A percentile compares a stretch with the other conserved stretches of the same genome.
Evolutionary conservation across 2,329 filamentous ascomycete species (phyloP).

Genomic region (Ceratocystis diversiconidia): DNA sequence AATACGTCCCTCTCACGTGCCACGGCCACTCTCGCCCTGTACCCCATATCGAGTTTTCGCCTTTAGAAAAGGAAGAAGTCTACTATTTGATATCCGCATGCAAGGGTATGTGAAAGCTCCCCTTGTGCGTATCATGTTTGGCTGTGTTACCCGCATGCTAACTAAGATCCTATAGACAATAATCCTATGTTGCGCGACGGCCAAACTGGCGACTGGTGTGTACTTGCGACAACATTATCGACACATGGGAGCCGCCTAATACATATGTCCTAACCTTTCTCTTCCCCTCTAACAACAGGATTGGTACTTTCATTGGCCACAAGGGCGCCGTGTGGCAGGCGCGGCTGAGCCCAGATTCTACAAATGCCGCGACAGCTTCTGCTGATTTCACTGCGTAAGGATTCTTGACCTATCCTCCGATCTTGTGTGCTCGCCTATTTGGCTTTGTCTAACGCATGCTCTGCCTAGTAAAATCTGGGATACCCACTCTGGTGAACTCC

Average conservation of each 20-base stretch:
- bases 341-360: conserved; percentile 73
- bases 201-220: conserved; percentile 80
- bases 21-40: conserved; percentile 89
- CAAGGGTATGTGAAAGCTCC: conserved; percentile 47
- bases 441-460: conserved; percentile 23
- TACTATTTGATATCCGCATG: conserved; percentile 91
- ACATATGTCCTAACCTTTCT: background rate
- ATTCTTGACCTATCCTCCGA: background rate
- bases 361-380: conserved; percentile 79
- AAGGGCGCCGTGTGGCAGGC: conserved; percentile 98
- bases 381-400: conserved; percentile 88
- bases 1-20: conserved; percentile 79
- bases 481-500: conserved; percentile 79
- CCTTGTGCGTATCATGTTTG: conserved; percentile 16
- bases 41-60: conserved; percentile 80
- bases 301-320: conserved; percentile 94
- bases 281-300: conserved; percentile 43
- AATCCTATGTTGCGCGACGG: conserved; percentile 98
- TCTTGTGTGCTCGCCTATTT: background rate
- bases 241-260: no score
- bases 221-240: conserved; percentile 1
- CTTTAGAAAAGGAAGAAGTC: conserved; percentile 63
- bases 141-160: background rate
- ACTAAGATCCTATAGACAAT: conserved; percentile 48
- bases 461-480: conserved; percentile 82